A percentile compares a stretch with the other conserved stretches of the same genome.
These are phyloP conservation scores for Mucor indicus DNA, from an alignment of 371 early-diverging fungal genomes.

Conservation along the genomic window DNA sequence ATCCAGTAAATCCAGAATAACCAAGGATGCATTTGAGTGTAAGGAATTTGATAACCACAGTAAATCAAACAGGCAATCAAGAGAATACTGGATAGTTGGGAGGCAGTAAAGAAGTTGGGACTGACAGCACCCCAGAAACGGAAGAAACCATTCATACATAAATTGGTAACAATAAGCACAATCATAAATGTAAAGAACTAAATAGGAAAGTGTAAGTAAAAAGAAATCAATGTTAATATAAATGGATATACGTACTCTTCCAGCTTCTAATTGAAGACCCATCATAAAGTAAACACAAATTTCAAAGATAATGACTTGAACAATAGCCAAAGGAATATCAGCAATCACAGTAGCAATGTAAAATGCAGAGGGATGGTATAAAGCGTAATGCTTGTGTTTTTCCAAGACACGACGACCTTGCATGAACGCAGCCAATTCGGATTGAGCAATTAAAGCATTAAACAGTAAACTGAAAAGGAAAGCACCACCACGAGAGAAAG, in stretches of 20 bases:
- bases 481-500: constrained; percentile 75
- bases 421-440: constrained; percentile 56
- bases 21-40: constrained; percentile 63
- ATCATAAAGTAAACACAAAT: constrained; percentile 57
- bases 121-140: constrained; percentile 43
- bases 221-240: constrained; percentile 56
- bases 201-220: constrained; percentile 47
- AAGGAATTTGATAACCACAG: constrained; percentile 64
- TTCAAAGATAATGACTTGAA: constrained; percentile 39
- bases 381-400: constrained; percentile 65
- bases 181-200: constrained; percentile 55
- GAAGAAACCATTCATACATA: constrained; percentile 54
- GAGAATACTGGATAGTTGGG: constrained; percentile 51
- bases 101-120: constrained; percentile 54
- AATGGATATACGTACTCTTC: constrained; percentile 61
- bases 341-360: constrained; percentile 56
- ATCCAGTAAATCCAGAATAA: constrained; percentile 69
- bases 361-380: constrained; percentile 65
- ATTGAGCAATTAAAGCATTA: constrained; percentile 56
- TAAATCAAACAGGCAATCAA: constrained; percentile 58
- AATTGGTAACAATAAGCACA: constrained; percentile 37
- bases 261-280: constrained; percentile 47
- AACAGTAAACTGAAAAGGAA: constrained; percentile 57
- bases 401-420: constrained; percentile 62
- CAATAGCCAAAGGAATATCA: constrained; percentile 41